phyloP scores from a whole-genome alignment of 2,329 filamentous ascomycete species.

The Onygena corvina region DNA sequence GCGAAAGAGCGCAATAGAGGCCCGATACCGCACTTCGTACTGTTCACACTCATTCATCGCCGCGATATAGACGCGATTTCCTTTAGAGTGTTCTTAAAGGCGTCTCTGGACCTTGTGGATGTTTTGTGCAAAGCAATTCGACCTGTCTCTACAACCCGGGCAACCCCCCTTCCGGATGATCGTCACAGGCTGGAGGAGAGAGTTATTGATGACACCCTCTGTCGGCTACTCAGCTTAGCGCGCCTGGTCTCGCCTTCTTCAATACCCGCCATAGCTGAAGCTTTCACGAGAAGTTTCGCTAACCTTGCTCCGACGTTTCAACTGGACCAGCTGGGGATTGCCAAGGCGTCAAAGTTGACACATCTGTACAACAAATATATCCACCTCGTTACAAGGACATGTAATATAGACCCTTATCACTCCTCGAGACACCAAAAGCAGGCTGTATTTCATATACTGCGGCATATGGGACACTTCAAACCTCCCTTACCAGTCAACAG shows the following conservation, averaged over 20 bases:
- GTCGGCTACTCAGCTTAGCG: slow-evolving; percentile 41
- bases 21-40: slow-evolving; percentile 36
- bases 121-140: too few relatives aligned
- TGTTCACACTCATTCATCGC: slow-evolving; percentile 38
- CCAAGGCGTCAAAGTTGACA: slow-evolving; percentile 25
- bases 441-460: slow-evolving; percentile 46
- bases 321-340: slow-evolving; percentile 7
- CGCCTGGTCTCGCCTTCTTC: slow-evolving; percentile 39
- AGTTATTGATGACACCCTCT: slow-evolving; percentile 30
- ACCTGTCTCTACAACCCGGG: too few relatives aligned
- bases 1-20: slow-evolving; percentile 7
- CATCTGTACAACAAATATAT: slow-evolving; percentile 41
- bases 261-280: slow-evolving; percentile 32
- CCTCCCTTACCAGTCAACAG: slow-evolving; percentile 46
- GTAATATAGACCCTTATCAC: slow-evolving; percentile 39
- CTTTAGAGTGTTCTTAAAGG: too few relatives aligned
- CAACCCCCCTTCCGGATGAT: too few relatives aligned
- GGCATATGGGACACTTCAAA: slow-evolving; percentile 44
- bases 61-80: slow-evolving; percentile 30
- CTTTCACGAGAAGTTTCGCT: slow-evolving; percentile 28
- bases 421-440: slow-evolving; percentile 41
- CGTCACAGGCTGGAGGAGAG: too few relatives aligned
- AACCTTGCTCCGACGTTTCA: slow-evolving; percentile 10
- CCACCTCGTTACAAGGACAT: slow-evolving; percentile 38
- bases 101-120: too few relatives aligned